Evolutionary conservation across 2,329 filamentous ascomycete species (phyloP).

Genomic region (Fonsecaea multimorphosa): DNA sequence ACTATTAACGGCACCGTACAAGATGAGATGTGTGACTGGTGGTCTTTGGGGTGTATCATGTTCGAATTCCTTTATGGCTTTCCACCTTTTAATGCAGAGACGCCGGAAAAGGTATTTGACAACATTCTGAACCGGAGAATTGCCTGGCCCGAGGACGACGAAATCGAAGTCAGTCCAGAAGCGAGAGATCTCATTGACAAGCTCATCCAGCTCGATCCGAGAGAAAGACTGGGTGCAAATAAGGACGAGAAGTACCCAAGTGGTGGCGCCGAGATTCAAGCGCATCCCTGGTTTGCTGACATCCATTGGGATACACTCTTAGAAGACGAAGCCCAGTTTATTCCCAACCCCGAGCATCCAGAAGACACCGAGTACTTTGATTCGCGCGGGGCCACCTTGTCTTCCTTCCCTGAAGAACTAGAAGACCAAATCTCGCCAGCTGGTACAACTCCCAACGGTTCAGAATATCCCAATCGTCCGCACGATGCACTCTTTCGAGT

Average conservation of each 20-base stretch:
- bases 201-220: constrained; percentile 82
- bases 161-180: constrained; percentile 76
- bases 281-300: constrained; percentile 84
- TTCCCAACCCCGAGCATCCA: constrained; percentile 88
- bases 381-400: constrained; percentile 83
- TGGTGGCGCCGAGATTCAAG: constrained; percentile 89
- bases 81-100: constrained; percentile 88
- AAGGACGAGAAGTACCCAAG: constrained; percentile 78
- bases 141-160: constrained; percentile 88
- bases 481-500: constrained; percentile 94
- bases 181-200: constrained; percentile 95
- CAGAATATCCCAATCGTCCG: constrained; percentile 85
- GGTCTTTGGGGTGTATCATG: constrained; percentile 97
- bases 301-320: constrained; percentile 88
- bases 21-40: constrained; percentile 99
- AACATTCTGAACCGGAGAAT: constrained; percentile 91
- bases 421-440: constrained; percentile 84
- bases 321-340: constrained; percentile 95
- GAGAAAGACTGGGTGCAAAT: constrained; percentile 83
- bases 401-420: constrained; percentile 91
- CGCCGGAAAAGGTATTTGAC: constrained; percentile 93
- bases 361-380: constrained; percentile 99
- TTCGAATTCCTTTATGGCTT: constrained; percentile 95
- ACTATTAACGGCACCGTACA: constrained; percentile 95
- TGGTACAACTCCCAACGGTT: constrained; percentile 64